These are phyloP conservation scores for Colletotrichum cereale DNA, from an alignment of 2,329 filamentous ascomycete species.

Conservation along the genomic window DNA sequence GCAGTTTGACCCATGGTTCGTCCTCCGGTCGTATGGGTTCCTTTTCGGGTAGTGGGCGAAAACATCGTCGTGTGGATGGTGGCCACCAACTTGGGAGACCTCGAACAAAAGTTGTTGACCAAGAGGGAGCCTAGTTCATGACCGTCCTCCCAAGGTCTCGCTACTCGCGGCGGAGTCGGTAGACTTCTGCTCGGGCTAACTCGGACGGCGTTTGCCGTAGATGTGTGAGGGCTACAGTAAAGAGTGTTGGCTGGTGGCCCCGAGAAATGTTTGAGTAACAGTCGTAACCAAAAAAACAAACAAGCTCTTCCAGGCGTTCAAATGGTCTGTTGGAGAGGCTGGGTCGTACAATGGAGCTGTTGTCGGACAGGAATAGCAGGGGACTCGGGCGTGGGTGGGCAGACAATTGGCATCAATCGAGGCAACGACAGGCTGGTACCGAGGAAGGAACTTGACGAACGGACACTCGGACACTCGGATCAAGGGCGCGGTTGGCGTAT, in stretches of 20 bases:
- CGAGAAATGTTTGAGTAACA: conserved; percentile 47
- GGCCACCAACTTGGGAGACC: conserved; percentile 6
- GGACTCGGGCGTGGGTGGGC: conserved; percentile 41
- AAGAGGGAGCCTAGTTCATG: conserved; percentile 31
- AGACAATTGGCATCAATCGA: conserved; percentile 42
- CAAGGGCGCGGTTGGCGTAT: conserved; percentile 18
- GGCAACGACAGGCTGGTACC: conserved; percentile 30
- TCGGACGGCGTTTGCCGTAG: neutral
- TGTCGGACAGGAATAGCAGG: conserved; percentile 1
- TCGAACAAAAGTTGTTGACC: conserved; percentile 16
- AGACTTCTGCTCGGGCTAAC: neutral
- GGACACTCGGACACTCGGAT: conserved; percentile 4
- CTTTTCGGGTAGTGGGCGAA: neutral
- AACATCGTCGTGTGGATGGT: neutral
- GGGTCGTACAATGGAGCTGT: conserved; percentile 14
- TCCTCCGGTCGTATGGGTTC: neutral
- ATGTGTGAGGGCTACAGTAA: conserved; percentile 18
- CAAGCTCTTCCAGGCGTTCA: conserved; percentile 41
- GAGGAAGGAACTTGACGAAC: conserved; percentile 26
- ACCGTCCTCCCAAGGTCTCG: conserved; percentile 18
- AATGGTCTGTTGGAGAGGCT: conserved; percentile 34
- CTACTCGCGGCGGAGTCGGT: neutral
- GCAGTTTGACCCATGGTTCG: conserved; percentile 15
- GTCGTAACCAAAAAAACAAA: conserved; percentile 49
- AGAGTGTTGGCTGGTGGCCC: conserved; percentile 40